Evolutionary conservation across 106 monocot genomes (phyloP), one percentile per base, ranked within the genome.

Genomic region (Dendrobium catenatum): DNA sequence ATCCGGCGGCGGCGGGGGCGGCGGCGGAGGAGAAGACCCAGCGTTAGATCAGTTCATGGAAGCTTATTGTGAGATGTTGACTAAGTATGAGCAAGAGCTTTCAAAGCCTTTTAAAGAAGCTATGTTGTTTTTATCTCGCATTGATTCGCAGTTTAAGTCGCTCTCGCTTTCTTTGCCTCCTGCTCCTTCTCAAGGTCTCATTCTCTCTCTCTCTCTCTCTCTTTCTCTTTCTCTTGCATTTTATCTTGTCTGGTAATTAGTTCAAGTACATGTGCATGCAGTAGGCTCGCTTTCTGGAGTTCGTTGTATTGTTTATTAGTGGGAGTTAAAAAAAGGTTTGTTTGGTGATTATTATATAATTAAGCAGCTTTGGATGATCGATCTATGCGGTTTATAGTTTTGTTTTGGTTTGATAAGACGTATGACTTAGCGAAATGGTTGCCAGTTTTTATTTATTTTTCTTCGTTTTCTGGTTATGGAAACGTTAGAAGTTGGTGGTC

Each of bases 41-140:
- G 89, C 87, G 7, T 76, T 92, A 68, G 92, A 92, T 74, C 92
- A 92, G 84, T 92, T 92, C 84, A 92, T 92, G 92, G 92, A 92
- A 80, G 92, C 92, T 9, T 92, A 92, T 84, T 92, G 92, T 42
- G 92, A 92, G 86, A 92, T 92, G 92, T 82, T 92, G 26, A 88
- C 80, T 24, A 92, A 92, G 78, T 92, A 92, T 22, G 92, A 92
- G 84, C 80, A 89, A 49, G 92, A 92, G 87, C 87, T 92, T 73
- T 87, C 89, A 67, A 92, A 92, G 76, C 92, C 92, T 44, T 89
- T 89, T 77, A 89, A 88, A 42, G 92, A 92, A 24, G 92, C 92
- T 82, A 87, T 92, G 92, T 26, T 89, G 7, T 92, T 92, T 55
- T 85, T 92, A 80, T 89, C 92, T 10, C 79, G 87, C 33, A 84